Conservation (phyloP, 805 yeast genomes). For the Barnettozyma botsteinii region DNA sequence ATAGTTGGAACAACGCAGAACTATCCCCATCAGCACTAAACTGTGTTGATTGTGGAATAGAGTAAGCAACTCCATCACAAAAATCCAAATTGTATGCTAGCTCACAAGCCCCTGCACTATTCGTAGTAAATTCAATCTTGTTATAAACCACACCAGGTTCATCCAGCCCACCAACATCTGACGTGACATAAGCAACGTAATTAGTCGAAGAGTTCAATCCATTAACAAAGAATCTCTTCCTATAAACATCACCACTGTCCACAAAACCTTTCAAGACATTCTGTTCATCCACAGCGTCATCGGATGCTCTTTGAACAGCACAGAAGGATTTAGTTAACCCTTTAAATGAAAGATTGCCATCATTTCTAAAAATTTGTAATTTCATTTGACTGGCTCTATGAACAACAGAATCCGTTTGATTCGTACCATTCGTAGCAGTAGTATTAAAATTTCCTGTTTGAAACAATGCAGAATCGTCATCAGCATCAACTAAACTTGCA, state of each 20-base stretch:
- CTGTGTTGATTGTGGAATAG: slow-evolving; percentile 59
- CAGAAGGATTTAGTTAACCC: slow-evolving; percentile 57
- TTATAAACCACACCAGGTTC: slow-evolving; percentile 63
- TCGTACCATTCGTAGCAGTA: slow-evolving; percentile 10
- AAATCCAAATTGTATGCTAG: slow-evolving; percentile 69
- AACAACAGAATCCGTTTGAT: slow-evolving; percentile 1
- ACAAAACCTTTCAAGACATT: slow-evolving; percentile 27
- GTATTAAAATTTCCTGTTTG: slow-evolving; percentile 49
- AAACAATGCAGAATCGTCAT: slow-evolving; percentile 58
- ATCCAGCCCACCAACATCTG: slow-evolving; percentile 35
- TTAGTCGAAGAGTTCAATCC: slow-evolving; percentile 55
- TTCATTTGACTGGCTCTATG: slow-evolving; percentile 24
- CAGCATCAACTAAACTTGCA: slow-evolving; percentile 62
- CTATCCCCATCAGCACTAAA: slow-evolving; percentile 28
- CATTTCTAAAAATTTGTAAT: slow-evolving; percentile 43
- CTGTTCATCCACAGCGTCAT: slow-evolving; percentile 23
- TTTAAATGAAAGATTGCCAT: slow-evolving; percentile 30
- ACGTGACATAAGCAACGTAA: slow-evolving; percentile 61
- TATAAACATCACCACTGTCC: slow-evolving; percentile 39
- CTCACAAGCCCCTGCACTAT: slow-evolving; percentile 54
- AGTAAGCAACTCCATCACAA: slow-evolving; percentile 78
- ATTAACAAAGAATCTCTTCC: slow-evolving; percentile 56
- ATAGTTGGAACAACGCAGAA: slow-evolving; percentile 37
- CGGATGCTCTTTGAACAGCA: slow-evolving; percentile 44
- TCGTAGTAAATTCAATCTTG: slow-evolving; percentile 51